phyloP scores from a whole-genome alignment of 2,329 filamentous ascomycete genomes.

The Cryphonectria japonica region DNA sequence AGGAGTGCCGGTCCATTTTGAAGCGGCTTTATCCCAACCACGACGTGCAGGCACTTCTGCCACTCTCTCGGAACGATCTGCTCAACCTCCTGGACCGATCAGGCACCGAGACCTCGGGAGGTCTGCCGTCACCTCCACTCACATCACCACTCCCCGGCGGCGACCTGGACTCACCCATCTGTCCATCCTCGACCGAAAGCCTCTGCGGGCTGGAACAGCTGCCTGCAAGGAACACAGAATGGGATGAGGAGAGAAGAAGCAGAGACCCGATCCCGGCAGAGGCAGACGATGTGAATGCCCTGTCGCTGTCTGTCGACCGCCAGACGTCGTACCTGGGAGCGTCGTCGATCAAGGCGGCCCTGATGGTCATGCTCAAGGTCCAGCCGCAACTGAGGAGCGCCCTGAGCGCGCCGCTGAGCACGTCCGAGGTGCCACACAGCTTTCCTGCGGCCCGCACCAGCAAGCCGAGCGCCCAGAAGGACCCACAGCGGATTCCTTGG shows the following conservation, averaged over 20 bases:
- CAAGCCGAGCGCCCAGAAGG: slow-evolving; percentile 48
- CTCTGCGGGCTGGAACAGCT: slow-evolving; percentile 67
- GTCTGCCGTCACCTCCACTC: slow-evolving; percentile 58
- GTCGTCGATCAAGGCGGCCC: slow-evolving; percentile 74
- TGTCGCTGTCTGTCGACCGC: slow-evolving; percentile 64
- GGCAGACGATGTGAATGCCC: slow-evolving; percentile 72
- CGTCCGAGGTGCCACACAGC: slow-evolving; percentile 51
- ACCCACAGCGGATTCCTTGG: slow-evolving; percentile 57
- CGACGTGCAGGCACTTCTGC: slow-evolving; percentile 54
- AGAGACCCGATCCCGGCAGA: slow-evolving; percentile 63
- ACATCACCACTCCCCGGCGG: slow-evolving; percentile 51
- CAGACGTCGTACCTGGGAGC: slow-evolving; percentile 71
- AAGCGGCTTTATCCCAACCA: slow-evolving; percentile 65
- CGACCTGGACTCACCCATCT: slow-evolving; percentile 52
- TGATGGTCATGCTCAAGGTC: slow-evolving; percentile 70
- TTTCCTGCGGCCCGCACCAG: slow-evolving; percentile 46
- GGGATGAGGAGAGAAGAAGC: slow-evolving; percentile 66
- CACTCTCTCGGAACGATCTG: slow-evolving; percentile 62
- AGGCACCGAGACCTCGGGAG: slow-evolving; percentile 43
- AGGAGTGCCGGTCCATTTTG: slow-evolving; percentile 66
- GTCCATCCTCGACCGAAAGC: slow-evolving; percentile 53
- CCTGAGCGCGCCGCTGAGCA: slow-evolving; percentile 52
- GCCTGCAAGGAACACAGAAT: slow-evolving; percentile 65
- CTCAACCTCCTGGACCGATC: slow-evolving; percentile 59
- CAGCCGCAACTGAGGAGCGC: slow-evolving; percentile 52